Conservation (phyloP, 495 filamentous ascomycete genomes). For the Sordaria brevicollis region DNA sequence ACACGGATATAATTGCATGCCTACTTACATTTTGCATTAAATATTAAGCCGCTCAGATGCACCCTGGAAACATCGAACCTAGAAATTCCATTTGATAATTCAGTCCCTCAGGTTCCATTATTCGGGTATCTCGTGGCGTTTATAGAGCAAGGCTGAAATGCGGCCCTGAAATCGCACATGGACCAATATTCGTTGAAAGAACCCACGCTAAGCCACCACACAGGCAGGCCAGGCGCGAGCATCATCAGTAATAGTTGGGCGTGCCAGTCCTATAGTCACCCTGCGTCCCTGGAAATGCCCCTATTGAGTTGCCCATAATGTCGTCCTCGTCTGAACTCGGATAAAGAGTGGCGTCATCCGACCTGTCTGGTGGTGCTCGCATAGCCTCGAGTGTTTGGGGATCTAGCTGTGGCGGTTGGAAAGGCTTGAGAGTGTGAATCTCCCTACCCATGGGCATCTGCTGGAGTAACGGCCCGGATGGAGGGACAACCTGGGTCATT, state of each 20-base stretch:
- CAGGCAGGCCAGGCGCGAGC: too few relatives aligned
- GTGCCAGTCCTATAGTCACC: constrained; percentile 27
- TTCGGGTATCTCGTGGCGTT: background rate
- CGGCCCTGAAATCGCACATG: background rate
- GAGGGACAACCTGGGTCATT: constrained; percentile 67
- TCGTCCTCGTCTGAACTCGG: constrained; percentile 38
- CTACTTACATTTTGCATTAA: background rate
- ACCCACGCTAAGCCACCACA: too few relatives aligned
- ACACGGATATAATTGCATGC: background rate
- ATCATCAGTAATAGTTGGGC: constrained; percentile 26
- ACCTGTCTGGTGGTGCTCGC: constrained; percentile 34
- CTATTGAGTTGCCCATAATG: constrained; percentile 14
- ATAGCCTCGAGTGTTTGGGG: constrained; percentile 45
- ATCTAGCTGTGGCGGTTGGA: constrained; percentile 47
- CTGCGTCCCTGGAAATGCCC: constrained; percentile 28
- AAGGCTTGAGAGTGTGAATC: constrained; percentile 58
- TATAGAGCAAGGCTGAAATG: background rate
- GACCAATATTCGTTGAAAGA: background rate
- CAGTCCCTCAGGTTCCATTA: background rate
- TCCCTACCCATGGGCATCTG: constrained; percentile 82
- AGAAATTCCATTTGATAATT: background rate
- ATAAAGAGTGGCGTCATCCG: constrained; percentile 37
- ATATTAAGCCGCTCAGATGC: background rate
- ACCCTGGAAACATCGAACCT: too few relatives aligned
- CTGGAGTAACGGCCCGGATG: constrained; percentile 55